phyloP scores from a whole-genome alignment of 768 basidiomycete genomes.

The Trametes maxima region DNA sequence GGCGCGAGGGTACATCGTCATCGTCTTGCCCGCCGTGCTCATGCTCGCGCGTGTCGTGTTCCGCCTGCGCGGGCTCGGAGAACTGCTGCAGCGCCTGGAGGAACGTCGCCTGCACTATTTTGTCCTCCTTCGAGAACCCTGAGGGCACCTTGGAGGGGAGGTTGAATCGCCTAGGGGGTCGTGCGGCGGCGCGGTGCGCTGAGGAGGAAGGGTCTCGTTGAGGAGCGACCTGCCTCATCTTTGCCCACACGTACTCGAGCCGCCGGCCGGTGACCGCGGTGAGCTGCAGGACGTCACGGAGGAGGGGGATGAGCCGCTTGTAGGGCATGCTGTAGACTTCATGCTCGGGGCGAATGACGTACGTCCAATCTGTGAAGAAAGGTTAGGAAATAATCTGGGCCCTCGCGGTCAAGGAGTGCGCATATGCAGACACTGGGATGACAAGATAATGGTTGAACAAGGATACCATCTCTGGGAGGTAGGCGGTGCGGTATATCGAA shows the following conservation, averaged over 20 bases:
- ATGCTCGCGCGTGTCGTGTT: too few species aligned
- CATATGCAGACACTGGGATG: neutral
- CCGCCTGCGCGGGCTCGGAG: too few species aligned
- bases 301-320: conserved; percentile 38
- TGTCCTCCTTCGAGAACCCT: too few species aligned
- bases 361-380: conserved; percentile 48
- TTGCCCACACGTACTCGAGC: conserved; percentile 15
- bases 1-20: too few species aligned
- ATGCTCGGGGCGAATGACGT: conserved; percentile 42
- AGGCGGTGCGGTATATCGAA: too few species aligned
- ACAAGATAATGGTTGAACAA: neutral
- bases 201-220: too few species aligned
- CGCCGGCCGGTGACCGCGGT: conserved; percentile 18
- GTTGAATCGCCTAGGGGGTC: too few species aligned
- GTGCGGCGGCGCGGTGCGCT: too few species aligned
- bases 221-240: neutral
- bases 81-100: too few species aligned
- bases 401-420: neutral
- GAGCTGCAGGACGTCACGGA: conserved; percentile 36
- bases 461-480: neutral
- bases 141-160: too few species aligned
- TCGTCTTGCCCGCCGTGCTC: too few species aligned
- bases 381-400: neutral
- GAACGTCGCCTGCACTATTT: too few species aligned
- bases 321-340: conserved; percentile 50